Evolutionary conservation across 139 green algal species (phyloP).

Genomic region (Coccomyxa sp.): DNA sequence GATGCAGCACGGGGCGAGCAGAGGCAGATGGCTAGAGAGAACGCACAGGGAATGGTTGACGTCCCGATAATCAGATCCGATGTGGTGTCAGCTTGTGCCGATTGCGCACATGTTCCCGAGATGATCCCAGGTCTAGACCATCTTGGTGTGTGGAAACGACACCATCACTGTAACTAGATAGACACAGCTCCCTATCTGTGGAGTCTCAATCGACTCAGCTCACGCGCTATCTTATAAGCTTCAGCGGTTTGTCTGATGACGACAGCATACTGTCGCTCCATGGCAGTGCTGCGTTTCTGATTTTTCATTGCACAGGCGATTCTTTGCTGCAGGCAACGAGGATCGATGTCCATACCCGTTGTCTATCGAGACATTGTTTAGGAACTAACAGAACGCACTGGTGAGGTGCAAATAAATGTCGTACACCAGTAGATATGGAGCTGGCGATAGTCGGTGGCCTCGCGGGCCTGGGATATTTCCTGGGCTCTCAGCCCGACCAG

Average conservation of each 20-base stretch:
- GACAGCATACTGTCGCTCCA: not conserved
- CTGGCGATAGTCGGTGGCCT: not conserved
- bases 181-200: not conserved
- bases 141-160: too few relatives aligned
- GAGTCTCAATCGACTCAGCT: not conserved
- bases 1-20: not conserved
- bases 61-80: too few relatives aligned
- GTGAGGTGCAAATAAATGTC: not conserved
- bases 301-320: not conserved
- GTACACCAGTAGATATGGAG: conserved; percentile 1
- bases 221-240: not conserved
- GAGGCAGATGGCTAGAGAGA: not conserved
- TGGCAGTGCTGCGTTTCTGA: not conserved
- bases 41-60: not conserved
- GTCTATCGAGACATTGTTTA: not conserved
- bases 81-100: too few relatives aligned
- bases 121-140: too few relatives aligned
- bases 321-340: not conserved
- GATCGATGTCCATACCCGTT: not conserved
- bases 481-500: not conserved
- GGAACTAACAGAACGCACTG: not conserved
- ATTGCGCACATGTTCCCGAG: too few relatives aligned
- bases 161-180: too few relatives aligned
- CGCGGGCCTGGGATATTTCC: not conserved
- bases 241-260: not conserved